Conservation (phyloP, 1,284 basidiomycete species). For the Exobasidium cylindrosporum region DNA sequence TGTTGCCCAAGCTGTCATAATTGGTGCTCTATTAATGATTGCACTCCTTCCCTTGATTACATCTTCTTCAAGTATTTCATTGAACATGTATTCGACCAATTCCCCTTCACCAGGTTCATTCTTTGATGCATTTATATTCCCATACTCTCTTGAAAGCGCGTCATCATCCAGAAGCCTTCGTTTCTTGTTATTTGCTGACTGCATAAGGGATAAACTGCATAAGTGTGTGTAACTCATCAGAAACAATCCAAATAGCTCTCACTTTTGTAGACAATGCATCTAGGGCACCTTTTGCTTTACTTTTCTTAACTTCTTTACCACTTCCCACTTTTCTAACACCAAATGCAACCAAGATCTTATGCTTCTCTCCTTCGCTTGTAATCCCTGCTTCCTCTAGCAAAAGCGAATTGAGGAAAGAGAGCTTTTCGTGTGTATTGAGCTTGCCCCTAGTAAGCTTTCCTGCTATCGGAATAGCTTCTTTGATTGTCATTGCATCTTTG, state of each 20-base stretch:
- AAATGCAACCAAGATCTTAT: constrained; percentile 34
- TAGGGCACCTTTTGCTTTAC: constrained; percentile 7
- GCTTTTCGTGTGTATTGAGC: constrained; percentile 25
- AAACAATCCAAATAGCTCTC: constrained; percentile 8
- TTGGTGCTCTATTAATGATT: constrained; percentile 82
- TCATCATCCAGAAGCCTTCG: constrained; percentile 28
- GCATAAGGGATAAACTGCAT: constrained; percentile 16
- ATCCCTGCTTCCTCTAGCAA: constrained; percentile 37
- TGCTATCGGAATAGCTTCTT: constrained; percentile 38
- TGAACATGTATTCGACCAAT: constrained; percentile 33
- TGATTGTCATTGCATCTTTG: constrained; percentile 21
- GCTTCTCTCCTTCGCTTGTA: constrained; percentile 29
- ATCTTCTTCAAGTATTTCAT: constrained; percentile 31
- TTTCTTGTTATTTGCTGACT: constrained; percentile 7
- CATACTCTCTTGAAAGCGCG: constrained; percentile 32
- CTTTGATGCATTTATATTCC: constrained; percentile 19
- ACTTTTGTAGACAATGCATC: background rate
- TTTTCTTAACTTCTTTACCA: background rate
- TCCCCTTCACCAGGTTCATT: constrained; percentile 11
- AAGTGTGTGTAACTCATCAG: no score
- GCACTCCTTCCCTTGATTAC: constrained; percentile 59
- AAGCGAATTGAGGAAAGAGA: constrained; percentile 28
- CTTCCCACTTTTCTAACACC: constrained; percentile 32
- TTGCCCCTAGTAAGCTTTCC: constrained; percentile 40
- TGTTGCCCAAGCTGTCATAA: constrained; percentile 90